These are phyloP conservation scores for Lotus japonicus DNA, from an alignment of 306 rosid species.

Conservation along the genomic window DNA sequence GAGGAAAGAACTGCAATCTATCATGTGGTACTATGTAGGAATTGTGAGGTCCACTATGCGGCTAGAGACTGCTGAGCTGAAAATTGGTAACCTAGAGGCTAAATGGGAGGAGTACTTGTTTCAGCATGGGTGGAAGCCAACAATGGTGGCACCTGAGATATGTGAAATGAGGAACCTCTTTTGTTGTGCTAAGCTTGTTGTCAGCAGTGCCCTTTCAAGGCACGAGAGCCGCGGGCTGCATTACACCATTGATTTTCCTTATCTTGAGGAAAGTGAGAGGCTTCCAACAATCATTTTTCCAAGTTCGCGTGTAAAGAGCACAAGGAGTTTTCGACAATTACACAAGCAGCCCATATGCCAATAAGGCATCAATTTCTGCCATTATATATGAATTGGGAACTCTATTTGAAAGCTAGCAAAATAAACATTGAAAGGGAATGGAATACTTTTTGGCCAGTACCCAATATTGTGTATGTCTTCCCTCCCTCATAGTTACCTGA, in stretches of 20 bases:
- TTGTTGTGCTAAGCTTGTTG: conserved; percentile 80
- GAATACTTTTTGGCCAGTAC: not conserved
- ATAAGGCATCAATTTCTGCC: conserved; percentile 6
- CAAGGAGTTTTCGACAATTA: conserved; percentile 81
- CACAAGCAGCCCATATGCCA: conserved; percentile 54
- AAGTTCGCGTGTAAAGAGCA: conserved; percentile 44
- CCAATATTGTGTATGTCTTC: not conserved
- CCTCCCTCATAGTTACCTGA: not conserved
- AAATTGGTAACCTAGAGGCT: conserved; percentile 57
- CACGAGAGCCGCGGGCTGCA: conserved; percentile 95
- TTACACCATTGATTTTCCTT: conserved; percentile 82
- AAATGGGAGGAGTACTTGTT: conserved; percentile 76
- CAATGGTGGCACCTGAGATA: conserved; percentile 76
- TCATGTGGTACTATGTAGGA: conserved; percentile 85
- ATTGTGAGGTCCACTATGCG: conserved; percentile 76
- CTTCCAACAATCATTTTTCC: conserved; percentile 90
- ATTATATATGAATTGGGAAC: conserved; percentile 6
- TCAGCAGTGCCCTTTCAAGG: conserved; percentile 84
- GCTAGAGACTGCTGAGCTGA: conserved; percentile 65
- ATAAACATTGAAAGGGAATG: conserved; percentile 12
- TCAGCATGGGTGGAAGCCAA: conserved; percentile 68
- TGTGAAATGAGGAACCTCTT: conserved; percentile 95
- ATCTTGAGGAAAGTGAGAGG: conserved; percentile 78
- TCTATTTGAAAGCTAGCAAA: not conserved
- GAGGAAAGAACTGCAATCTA: conserved; percentile 63